Evolutionary conservation across 2,329 filamentous ascomycete species (phyloP).

Genomic region (Aspergillus sp.): DNA sequence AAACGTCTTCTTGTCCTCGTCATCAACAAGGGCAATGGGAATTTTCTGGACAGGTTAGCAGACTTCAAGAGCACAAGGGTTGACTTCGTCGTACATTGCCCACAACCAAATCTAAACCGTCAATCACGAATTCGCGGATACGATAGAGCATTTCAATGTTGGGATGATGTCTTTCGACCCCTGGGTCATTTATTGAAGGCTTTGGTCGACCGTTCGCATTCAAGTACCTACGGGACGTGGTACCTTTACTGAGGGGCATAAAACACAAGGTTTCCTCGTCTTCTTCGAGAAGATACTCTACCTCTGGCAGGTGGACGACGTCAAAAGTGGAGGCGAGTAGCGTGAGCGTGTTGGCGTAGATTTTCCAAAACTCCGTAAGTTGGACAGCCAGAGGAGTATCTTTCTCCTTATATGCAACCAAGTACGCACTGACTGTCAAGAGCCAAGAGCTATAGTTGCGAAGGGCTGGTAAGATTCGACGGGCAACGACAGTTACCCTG

Average conservation of each 20-base stretch:
- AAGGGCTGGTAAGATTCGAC: conserved; percentile 62
- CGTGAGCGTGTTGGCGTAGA: conserved; percentile 63
- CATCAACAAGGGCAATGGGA: conserved; percentile 49
- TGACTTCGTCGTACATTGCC: conserved; percentile 37
- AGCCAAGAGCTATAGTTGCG: conserved; percentile 71
- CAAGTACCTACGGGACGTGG: conserved; percentile 54
- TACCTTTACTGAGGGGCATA: conserved; percentile 55
- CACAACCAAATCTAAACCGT: conserved; percentile 59
- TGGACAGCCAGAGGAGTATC: conserved; percentile 57
- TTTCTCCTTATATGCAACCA: conserved; percentile 53
- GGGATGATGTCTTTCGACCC: conserved; percentile 53
- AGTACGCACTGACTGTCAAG: conserved; percentile 53
- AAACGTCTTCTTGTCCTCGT: conserved; percentile 47
- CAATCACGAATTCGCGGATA: conserved; percentile 62
- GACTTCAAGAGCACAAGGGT: not conserved
- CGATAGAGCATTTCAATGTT: conserved; percentile 68
- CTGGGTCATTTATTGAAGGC: conserved; percentile 51
- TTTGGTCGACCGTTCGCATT: conserved; percentile 48
- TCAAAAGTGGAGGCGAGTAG: conserved; percentile 60
- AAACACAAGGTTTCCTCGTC: conserved; percentile 68
- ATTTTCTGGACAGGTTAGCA: conserved; percentile 39
- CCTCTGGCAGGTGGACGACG: conserved; percentile 53
- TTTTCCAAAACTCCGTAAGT: conserved; percentile 64
- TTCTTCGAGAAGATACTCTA: conserved; percentile 66
- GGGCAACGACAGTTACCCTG: conserved; percentile 58